Conservation (phyloP, 164 flowering plant species). For the Litsea cubeba region DNA sequence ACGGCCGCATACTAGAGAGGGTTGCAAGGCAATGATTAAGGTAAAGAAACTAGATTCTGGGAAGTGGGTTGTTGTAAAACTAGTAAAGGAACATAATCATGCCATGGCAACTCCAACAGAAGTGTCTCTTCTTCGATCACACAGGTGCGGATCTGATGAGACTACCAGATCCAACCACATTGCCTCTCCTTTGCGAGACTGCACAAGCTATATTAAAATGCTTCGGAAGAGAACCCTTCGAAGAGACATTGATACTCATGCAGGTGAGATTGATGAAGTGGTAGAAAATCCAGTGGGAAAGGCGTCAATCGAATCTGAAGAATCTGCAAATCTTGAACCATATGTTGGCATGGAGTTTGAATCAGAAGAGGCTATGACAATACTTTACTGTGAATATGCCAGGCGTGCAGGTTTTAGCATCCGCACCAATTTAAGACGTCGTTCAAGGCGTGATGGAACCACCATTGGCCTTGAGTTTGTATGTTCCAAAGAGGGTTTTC, state of each 20-base stretch:
- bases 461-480: constrained; percentile 6
- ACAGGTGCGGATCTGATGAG: constrained; percentile 20
- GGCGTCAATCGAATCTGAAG: constrained; percentile 12
- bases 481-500: constrained; percentile 11
- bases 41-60: constrained; percentile 71
- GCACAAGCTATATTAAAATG: constrained; percentile 1
- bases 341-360: constrained; percentile 30
- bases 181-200: constrained; percentile 1
- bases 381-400: constrained; percentile 24
- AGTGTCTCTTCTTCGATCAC: constrained; percentile 73
- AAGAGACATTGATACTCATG: neutral
- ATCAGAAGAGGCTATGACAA: constrained; percentile 29
- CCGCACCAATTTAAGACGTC: constrained; percentile 25
- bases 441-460: constrained; percentile 8
- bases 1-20: constrained; percentile 41
- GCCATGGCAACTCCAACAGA: constrained; percentile 70
- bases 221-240: constrained; percentile 8
- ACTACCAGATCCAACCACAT: neutral
- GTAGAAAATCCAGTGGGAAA: constrained; percentile 11
- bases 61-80: constrained; percentile 68
- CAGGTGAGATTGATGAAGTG: constrained; percentile 6
- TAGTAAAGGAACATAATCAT: constrained; percentile 74
- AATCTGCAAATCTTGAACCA: constrained; percentile 17
- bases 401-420: constrained; percentile 22
- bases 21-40: constrained; percentile 68